Evolutionary conservation across 2,329 filamentous ascomycete genomes (phyloP).

Genomic region (Pleomassaria siparia): DNA sequence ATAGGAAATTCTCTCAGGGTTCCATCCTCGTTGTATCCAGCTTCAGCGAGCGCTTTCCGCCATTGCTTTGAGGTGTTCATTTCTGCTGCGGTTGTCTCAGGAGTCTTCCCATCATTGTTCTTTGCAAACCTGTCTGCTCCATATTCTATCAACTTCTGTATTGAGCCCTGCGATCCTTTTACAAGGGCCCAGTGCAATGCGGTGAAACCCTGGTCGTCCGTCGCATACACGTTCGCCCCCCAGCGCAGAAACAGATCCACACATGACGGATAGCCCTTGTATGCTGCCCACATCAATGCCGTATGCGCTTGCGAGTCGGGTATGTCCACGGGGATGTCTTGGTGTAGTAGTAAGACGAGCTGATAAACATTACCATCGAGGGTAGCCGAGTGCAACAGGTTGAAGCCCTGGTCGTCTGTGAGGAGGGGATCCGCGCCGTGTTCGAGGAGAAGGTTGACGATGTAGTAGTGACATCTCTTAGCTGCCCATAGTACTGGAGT

Average conservation of each 20-base stretch:
- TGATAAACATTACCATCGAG: slow-evolving; percentile 95
- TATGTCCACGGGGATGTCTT: slow-evolving; percentile 92
- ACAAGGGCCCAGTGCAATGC: slow-evolving; percentile 96
- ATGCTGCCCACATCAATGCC: slow-evolving; percentile 96
- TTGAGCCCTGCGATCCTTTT: slow-evolving; percentile 84
- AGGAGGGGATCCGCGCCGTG: slow-evolving; percentile 90
- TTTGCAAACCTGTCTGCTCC: slow-evolving; percentile 90
- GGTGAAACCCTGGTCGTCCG: slow-evolving; percentile 90
- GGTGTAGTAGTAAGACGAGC: slow-evolving; percentile 85
- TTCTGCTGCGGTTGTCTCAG: slow-evolving; percentile 79
- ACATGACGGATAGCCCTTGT: slow-evolving; percentile 91
- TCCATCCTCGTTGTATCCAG: slow-evolving; percentile 79
- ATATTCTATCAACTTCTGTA: slow-evolving; percentile 94
- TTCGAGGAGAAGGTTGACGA: slow-evolving; percentile 87
- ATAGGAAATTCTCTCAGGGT: slow-evolving; percentile 74
- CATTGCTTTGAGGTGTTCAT: slow-evolving; percentile 84
- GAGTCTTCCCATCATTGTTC: slow-evolving; percentile 88
- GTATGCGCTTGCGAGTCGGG: slow-evolving; percentile 90
- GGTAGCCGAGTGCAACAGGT: slow-evolving; percentile 93
- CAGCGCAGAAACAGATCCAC: slow-evolving; percentile 91
- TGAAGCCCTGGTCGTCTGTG: slow-evolving; percentile 94
- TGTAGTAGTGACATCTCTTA: slow-evolving; percentile 94
- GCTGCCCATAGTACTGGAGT: slow-evolving; percentile 97
- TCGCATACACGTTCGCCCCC: slow-evolving; percentile 90
- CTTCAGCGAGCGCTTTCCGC: slow-evolving; percentile 79